Conservation (phyloP, 768 basidiomycete genomes). For the Psilocybe azurescens region DNA sequence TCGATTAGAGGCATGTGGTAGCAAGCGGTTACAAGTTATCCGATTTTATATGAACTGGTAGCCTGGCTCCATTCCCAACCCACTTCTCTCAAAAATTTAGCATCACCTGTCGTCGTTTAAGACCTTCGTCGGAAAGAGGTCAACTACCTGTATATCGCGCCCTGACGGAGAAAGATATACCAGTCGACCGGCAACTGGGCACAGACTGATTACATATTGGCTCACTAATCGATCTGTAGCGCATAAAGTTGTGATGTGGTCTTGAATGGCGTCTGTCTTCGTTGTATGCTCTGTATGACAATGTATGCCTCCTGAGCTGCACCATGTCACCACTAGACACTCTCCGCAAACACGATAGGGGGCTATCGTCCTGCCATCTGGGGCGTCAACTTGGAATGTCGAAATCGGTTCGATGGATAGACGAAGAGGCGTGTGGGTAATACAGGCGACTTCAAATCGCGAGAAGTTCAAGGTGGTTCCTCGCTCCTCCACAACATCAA, state of each 20-base stretch:
- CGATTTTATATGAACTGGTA: too few species aligned
- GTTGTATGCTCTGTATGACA: slow-evolving; percentile 12
- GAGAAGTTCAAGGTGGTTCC: neutral
- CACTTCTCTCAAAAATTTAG: too few species aligned
- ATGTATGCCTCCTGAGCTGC: neutral
- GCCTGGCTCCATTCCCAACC: too few species aligned
- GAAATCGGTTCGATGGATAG: neutral
- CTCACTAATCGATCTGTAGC: neutral
- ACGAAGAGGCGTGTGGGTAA: neutral
- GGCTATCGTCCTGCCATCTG: neutral
- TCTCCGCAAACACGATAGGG: slow-evolving; percentile 17
- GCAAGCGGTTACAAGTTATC: too few species aligned
- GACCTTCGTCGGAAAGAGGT: neutral
- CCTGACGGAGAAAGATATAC: neutral
- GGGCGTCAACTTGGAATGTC: neutral
- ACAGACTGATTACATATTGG: slow-evolving; percentile 5
- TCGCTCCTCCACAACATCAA: slow-evolving; percentile 8
- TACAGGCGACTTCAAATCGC: slow-evolving; percentile 3
- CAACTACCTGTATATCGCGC: slow-evolving; percentile 10
- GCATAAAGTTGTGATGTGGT: neutral
- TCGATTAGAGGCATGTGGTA: too few species aligned
- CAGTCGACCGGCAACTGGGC: slow-evolving; percentile 17
- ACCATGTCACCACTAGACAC: slow-evolving; percentile 3
- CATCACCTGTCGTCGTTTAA: too few species aligned
- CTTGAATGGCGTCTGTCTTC: neutral